phyloP scores from a whole-genome alignment of 805 yeast genomes.

The Schizosaccharomyces pombe region DNA sequence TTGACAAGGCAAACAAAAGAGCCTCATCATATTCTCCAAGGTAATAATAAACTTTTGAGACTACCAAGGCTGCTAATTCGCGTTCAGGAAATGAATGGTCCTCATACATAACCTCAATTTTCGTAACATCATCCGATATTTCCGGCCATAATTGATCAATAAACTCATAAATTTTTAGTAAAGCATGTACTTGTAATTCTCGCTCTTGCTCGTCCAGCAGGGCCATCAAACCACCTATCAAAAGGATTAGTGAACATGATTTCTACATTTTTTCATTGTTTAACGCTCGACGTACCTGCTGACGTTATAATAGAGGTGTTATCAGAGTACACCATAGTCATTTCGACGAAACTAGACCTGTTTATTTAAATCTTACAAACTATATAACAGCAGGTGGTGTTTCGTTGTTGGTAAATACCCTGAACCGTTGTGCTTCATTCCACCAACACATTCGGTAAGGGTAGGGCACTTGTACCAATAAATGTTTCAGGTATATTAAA shows the following conservation, averaged over 20 bases:
- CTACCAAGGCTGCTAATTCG: slow-evolving; percentile 68
- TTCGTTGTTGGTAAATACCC: neutral
- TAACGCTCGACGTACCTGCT: neutral
- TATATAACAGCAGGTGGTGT: neutral
- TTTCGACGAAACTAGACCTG: neutral
- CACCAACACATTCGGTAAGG: neutral
- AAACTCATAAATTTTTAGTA: slow-evolving; percentile 51
- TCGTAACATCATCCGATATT: slow-evolving; percentile 69
- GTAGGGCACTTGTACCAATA: too few species aligned
- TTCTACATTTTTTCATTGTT: neutral
- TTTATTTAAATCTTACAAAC: neutral
- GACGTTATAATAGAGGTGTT: neutral
- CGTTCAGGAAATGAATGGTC: slow-evolving; percentile 56
- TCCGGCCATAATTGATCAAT: slow-evolving; percentile 95
- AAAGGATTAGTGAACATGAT: neutral
- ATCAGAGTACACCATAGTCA: neutral
- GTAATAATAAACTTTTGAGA: slow-evolving; percentile 68
- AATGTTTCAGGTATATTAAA: neutral
- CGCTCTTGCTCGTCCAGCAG: slow-evolving; percentile 64
- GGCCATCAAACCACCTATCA: slow-evolving; percentile 48
- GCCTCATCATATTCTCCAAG: slow-evolving; percentile 83
- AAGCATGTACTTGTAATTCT: slow-evolving; percentile 58
- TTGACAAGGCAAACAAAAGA: slow-evolving; percentile 66
- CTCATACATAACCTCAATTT: slow-evolving; percentile 78
- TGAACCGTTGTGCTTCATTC: neutral